A percentile compares a stretch with the other conserved stretches of the same genome.
Evolutionary conservation across 108 stramenopile species (phyloP).

Genomic region (Skeletonema costatum): DNA sequence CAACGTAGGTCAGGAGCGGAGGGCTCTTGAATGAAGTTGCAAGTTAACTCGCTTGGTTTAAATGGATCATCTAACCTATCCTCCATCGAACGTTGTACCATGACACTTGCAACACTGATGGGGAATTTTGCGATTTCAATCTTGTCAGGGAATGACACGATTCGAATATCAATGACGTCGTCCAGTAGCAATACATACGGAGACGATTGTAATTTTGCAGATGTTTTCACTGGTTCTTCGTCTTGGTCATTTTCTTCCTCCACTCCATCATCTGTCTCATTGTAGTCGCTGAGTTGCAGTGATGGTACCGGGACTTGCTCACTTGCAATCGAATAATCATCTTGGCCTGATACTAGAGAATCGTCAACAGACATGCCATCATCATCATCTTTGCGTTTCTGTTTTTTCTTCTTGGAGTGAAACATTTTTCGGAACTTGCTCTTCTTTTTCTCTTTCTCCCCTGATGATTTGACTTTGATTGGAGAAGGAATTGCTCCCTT

Average conservation of each 20-base stretch:
- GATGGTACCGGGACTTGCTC: slow-evolving; percentile 6
- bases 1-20: slow-evolving; percentile 31
- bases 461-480: slow-evolving; percentile 1
- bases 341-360: not conserved
- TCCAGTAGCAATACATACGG: slow-evolving; percentile 41
- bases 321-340: slow-evolving; percentile 21
- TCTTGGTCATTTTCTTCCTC: slow-evolving; percentile 5
- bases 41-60: slow-evolving; percentile 45
- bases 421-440: not conserved
- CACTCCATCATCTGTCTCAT: slow-evolving; percentile 8
- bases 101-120: slow-evolving; percentile 43
- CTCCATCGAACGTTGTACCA: slow-evolving; percentile 31
- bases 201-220: slow-evolving; percentile 16
- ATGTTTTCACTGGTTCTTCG: not conserved
- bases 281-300: not conserved
- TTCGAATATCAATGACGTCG: slow-evolving; percentile 40
- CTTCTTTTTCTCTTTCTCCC: slow-evolving; percentile 7
- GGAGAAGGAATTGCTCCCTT: slow-evolving; percentile 2
- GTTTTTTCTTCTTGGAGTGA: slow-evolving; percentile 4
- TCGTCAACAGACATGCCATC: slow-evolving; percentile 11
- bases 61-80: slow-evolving; percentile 41
- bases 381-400: not conserved
- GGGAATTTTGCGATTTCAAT: slow-evolving; percentile 43
- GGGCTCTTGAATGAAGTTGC: slow-evolving; percentile 47
- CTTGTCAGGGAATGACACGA: slow-evolving; percentile 42